Percentiles rank a stretch among this genome's conserved stretches.
phyloP scores from a whole-genome alignment of 495 filamentous ascomycete species.

The Poronia punctata region DNA sequence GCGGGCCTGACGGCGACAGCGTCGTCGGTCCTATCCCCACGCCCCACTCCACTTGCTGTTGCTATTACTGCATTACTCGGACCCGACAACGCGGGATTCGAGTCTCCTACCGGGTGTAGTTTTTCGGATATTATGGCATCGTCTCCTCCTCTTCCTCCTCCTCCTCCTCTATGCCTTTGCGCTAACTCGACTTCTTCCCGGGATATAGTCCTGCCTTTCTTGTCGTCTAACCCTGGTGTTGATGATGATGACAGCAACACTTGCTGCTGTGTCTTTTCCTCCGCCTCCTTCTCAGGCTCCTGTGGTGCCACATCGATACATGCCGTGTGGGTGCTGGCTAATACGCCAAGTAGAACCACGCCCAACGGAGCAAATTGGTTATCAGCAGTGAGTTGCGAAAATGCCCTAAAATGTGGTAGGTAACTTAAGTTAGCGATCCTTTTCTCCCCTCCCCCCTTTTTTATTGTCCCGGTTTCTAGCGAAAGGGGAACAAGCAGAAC shows the following conservation, averaged over 20 bases:
- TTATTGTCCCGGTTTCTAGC: no score
- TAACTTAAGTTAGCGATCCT: slow-evolving; percentile 1
- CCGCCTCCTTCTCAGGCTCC: not conserved
- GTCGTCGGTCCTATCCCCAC: no score
- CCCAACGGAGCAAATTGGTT: slow-evolving; percentile 73
- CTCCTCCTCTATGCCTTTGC: not conserved
- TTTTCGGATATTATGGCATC: no score
- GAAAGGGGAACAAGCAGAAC: no score
- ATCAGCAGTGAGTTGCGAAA: slow-evolving; percentile 64
- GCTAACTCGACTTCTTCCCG: slow-evolving; percentile 11
- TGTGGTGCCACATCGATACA: slow-evolving; percentile 17
- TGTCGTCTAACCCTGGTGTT: no score
- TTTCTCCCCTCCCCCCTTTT: no score
- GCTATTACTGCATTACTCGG: no score
- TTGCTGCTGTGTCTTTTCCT: not conserved
- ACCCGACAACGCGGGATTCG: no score
- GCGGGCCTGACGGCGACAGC: not conserved
- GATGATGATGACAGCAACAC: no score
- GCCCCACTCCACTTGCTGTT: no score
- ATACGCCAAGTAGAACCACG: slow-evolving; percentile 58
- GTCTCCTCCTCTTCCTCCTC: not conserved
- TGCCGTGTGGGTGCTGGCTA: slow-evolving; percentile 52
- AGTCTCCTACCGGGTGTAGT: no score
- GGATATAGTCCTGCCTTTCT: slow-evolving; percentile 7
- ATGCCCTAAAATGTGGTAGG: slow-evolving; percentile 39